Base-by-base conservation (phyloP, 768 basidiomycete genomes). In the Boletus subcaerulescens region DNA sequence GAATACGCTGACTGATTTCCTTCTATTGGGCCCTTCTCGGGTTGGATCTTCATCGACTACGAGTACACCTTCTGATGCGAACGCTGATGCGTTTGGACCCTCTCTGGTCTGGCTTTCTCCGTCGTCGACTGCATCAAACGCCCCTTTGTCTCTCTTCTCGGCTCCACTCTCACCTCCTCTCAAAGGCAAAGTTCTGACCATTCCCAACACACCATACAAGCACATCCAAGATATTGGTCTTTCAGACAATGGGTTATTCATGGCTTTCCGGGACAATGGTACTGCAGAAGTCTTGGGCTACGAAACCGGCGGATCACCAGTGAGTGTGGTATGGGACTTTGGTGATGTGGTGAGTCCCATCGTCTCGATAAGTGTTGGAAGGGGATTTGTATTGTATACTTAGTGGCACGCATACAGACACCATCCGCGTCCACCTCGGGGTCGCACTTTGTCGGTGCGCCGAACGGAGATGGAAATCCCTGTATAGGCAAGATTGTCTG, bases 401-500 rank as follows among this genome's bases (percentile, higher is more conserved):
- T 22, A 57, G 13, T 20, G 22, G 44, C 36, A 42, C 10, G 11
- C n/a, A 26, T 45, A 29, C 24, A 84, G 83, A 73, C 70, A 8
- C 62, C 71, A 14, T 76, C 81, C 3, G 60, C 71, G 0, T 70
- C 73, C 8, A 69, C 77, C 14, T 66, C 82, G 0, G 71, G 74
- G 17, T 80, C 85, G 0, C 65, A 81, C 1, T 93, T 82, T 62
- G 70, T 81, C 6, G 87, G 88, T 26, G 81, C 77, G 6, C 42
- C 81, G 4, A 78, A 82, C 59, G 71, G 70, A 20, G 66, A 76
- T 13, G 84, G 82, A 3, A 67, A 72, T 4, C 74, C 82, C 1
- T 82, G 83, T 58, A 69, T 93, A 42, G 78, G 78, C 11, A 80
- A 88, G 17, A 71, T 89, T 0, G 85, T 79, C 63, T 92, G 88